A percentile compares a stretch with the other conserved stretches of the same genome.
Conservation (phyloP, 1,284 basidiomycete species). For the Jaminaea rosea region DNA sequence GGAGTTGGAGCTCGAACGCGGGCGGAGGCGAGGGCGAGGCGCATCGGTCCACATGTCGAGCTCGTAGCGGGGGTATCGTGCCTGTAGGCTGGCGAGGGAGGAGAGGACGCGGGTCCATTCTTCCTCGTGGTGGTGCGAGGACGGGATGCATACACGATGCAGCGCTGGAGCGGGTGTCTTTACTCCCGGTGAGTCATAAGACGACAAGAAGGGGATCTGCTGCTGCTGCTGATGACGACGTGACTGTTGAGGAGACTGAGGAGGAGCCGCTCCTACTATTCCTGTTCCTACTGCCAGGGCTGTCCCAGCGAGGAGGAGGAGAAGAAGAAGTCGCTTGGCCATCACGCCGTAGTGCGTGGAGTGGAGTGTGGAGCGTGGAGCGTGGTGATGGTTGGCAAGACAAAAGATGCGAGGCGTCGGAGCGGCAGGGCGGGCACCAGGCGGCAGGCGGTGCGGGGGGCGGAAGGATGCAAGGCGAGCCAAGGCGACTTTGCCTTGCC, state of each 20-base stretch:
- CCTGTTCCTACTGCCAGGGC: background rate
- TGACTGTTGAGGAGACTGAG: background rate
- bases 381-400: background rate
- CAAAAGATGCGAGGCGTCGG: background rate
- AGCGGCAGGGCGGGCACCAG: background rate
- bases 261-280: background rate
- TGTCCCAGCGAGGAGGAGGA: too few relatives aligned
- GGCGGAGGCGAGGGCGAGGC: too few relatives aligned
- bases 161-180: background rate
- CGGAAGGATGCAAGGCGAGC: too few relatives aligned
- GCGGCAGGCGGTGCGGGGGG: background rate
- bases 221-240: background rate
- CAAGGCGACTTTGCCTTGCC: too few relatives aligned
- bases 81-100: background rate
- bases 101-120: background rate
- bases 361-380: background rate
- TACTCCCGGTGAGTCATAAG: background rate
- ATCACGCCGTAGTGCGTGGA: too few relatives aligned
- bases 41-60: background rate
- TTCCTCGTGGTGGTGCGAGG: background rate
- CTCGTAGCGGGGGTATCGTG: too few relatives aligned
- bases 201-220: background rate
- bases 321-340: too few relatives aligned
- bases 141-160: background rate
- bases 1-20: background rate